Base-by-base conservation (phyloP, 2,329 filamentous ascomycete species). In the Chrysosporium queenslandicum region DNA sequence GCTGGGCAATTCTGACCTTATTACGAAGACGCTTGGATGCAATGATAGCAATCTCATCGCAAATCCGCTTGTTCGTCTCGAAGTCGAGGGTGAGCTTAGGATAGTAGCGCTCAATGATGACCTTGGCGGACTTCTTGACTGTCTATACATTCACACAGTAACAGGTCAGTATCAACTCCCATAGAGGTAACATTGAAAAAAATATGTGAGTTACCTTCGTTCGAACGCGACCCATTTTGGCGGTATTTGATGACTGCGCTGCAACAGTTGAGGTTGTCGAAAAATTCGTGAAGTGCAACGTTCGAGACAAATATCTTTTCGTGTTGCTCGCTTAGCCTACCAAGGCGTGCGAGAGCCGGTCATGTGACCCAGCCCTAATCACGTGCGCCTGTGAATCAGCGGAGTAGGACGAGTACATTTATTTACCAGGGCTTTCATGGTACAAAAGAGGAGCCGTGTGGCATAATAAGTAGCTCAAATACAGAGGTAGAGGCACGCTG, bases 41-140 rank as follows among this genome's bases (percentile, higher is more conserved):
- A 72, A 98, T 98, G 76, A 98, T 94, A 71, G 92, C 92, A 68
- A 98, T 92, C 79, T 98, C 92, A 89, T 97, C 92, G 80, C 92
- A 97, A 70, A 97, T 94, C 69, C 89, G 82, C 87, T 96, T 96
- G 86, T 96, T 96, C 83, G 87, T 95, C 85, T 98, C 92, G 80
- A 98, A 98, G 81, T 98, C 92, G 71, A 97, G 87, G 61, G 90
- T 96, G 74, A 98, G 82, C 78, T 88, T 89, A 72, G 92, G 92
- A 79, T 94, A 94, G 81, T 92, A 94, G 64, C 86, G 83, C 86
- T 96, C 90, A 77, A 98, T 97, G 80, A 97, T 91, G 82, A 96
- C 89, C 87, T 98, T 98, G 79, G 92, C 90, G 81, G 83, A 85
- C 75, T 84, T 83, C 78, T 86, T 86, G 69, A 86, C 82, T 65